Percentiles rank a stretch among this genome's conserved stretches.
phyloP scores from a whole-genome alignment of 176 grass and related monocot species.

The Carex littledalei region DNA sequence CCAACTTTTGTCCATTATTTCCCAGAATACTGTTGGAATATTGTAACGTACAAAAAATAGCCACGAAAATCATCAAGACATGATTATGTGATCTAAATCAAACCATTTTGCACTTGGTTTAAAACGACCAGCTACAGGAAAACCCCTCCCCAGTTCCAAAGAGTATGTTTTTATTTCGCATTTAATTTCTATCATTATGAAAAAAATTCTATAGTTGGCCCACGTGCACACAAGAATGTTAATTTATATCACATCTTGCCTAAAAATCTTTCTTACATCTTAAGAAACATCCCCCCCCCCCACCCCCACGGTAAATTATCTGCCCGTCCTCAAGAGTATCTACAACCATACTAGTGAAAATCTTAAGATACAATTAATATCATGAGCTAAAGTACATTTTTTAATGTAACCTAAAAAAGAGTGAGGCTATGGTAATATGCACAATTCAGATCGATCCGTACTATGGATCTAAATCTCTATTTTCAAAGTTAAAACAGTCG shows the following conservation, averaged over 20 bases:
- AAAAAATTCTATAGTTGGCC: background rate
- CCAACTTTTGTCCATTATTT: background rate
- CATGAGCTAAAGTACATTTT: background rate
- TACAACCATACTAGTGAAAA: background rate
- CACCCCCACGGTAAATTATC: no score
- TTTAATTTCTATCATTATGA: conserved; percentile 3
- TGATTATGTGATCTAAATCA: background rate
- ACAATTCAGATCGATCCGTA: no score
- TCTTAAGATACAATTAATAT: background rate
- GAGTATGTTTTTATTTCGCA: background rate
- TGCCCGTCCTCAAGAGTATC: background rate
- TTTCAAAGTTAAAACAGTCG: no score
- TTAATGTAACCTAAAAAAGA: background rate
- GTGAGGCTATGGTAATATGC: no score
- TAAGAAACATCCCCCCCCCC: no score
- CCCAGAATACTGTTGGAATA: background rate
- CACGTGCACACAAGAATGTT: background rate
- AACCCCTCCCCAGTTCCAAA: background rate
- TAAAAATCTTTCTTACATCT: no score
- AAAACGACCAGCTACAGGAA: background rate
- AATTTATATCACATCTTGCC: background rate
- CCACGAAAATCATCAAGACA: background rate
- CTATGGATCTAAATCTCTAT: no score
- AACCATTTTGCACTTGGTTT: background rate
- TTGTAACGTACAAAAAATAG: background rate